A percentile compares a stretch with the other conserved stretches of the same genome.
Conservation (phyloP, 257 asterid genomes). For the Thymus mandschuricus region DNA sequence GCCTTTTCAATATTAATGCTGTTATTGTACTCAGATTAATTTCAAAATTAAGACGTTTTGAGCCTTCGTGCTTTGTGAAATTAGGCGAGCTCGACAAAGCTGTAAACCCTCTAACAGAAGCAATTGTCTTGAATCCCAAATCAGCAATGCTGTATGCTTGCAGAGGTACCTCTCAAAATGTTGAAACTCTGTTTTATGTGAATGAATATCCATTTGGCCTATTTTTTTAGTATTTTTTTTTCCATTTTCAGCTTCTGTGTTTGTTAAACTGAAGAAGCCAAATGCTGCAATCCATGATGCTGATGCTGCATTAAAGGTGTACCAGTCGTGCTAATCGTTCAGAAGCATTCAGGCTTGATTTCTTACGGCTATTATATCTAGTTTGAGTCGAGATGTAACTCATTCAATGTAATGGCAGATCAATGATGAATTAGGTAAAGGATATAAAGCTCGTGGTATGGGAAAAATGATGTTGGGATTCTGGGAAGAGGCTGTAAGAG, state of each 20-base stretch:
- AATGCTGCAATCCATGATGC: conserved; percentile 84
- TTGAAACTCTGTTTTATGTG: conserved; percentile 9
- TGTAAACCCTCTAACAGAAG: conserved; percentile 50
- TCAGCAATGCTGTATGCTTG: conserved; percentile 59
- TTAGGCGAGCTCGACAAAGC: conserved; percentile 63
- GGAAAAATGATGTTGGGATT: conserved; percentile 63
- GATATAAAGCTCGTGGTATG: conserved; percentile 64
- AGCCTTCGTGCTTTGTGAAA: conserved; percentile 5
- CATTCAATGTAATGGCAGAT: conserved; percentile 40
- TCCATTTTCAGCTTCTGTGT: conserved; percentile 51
- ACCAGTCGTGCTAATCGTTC: background rate
- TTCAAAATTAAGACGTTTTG: background rate
- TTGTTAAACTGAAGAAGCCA: conserved; percentile 67
- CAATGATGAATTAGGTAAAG: conserved; percentile 55
- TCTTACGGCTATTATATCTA: background rate
- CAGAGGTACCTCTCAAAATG: conserved; percentile 51
- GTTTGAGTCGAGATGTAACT: conserved; percentile 21
- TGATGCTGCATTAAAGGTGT: conserved; percentile 68
- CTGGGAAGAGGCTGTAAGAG: conserved; percentile 70
- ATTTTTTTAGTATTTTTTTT: background rate
- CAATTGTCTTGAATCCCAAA: conserved; percentile 59
- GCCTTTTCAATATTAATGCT: background rate
- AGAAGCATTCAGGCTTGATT: background rate
- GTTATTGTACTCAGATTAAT: background rate
- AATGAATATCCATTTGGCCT: background rate